Percentiles rank a stretch among this genome's conserved stretches.
phyloP scores from a whole-genome alignment of 768 basidiomycete species.

The Podaxis sp. region DNA sequence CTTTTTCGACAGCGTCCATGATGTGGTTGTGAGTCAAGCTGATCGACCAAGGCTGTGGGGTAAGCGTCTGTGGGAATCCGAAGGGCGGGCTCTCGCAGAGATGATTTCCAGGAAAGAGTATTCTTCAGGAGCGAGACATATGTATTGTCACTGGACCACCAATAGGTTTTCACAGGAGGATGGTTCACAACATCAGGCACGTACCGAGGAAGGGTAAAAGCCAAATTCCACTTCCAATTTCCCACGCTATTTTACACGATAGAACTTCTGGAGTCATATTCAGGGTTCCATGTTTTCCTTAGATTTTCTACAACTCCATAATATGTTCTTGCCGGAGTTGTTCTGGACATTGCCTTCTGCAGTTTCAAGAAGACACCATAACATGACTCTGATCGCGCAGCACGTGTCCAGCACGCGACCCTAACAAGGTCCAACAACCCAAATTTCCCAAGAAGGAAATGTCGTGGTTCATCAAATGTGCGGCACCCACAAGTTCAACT shows the following conservation, averaged over 20 bases:
- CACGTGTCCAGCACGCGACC: slow-evolving; percentile 8
- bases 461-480: slow-evolving; percentile 2
- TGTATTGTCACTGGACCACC: not conserved
- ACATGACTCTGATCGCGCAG: not conserved
- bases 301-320: not conserved
- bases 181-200: not conserved
- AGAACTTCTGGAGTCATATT: not conserved
- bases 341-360: not conserved
- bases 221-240: not conserved
- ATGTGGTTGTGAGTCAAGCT: not conserved
- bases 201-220: not conserved
- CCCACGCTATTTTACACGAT: not conserved
- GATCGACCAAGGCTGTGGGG: not conserved
- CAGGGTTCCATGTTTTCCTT: not conserved
- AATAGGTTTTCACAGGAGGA: not conserved
- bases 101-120: not conserved
- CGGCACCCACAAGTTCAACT: slow-evolving; percentile 4
- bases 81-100: not conserved
- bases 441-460: slow-evolving; percentile 2
- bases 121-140: slow-evolving; percentile 4
- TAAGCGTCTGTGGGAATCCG: not conserved
- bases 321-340: not conserved
- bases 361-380: not conserved
- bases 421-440: slow-evolving; percentile 11
- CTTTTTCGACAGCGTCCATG: slow-evolving; percentile 85